Conservation (phyloP, 2,329 filamentous ascomycete genomes). For the Fusarium haematococcum region DNA sequence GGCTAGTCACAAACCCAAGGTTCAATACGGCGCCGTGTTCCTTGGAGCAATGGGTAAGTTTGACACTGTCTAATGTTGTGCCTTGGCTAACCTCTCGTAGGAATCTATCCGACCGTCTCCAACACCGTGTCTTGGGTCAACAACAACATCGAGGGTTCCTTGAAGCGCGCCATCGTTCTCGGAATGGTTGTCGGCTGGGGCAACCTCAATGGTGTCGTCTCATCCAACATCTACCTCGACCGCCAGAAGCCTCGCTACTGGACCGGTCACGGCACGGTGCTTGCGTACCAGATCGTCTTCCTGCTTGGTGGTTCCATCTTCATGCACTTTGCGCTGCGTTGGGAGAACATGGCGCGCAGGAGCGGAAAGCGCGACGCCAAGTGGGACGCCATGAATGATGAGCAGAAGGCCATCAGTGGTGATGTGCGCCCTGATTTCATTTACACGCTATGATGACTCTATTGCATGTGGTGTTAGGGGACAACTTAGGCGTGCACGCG, state of each 20-base stretch:
- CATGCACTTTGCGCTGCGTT: conserved; percentile 68
- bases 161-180: conserved; percentile 76
- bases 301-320: conserved; percentile 72
- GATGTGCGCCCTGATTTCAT: conserved; percentile 59
- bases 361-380: conserved; percentile 67
- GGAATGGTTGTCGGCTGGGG: conserved; percentile 84
- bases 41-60: conserved; percentile 65
- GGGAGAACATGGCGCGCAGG: conserved; percentile 71
- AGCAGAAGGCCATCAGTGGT: conserved; percentile 68
- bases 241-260: conserved; percentile 46
- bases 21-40: conserved; percentile 77
- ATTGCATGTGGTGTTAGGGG: background rate
- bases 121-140: conserved; percentile 79
- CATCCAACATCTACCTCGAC: conserved; percentile 71
- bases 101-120: conserved; percentile 77
- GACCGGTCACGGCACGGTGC: conserved; percentile 70
- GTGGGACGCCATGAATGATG: conserved; percentile 64
- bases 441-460: conserved; percentile 46
- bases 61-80: rapidly evolving
- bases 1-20: conserved; percentile 60
- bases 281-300: conserved; percentile 74
- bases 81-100: conserved; percentile 51
- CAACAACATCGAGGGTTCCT: conserved; percentile 72
- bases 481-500: background rate
- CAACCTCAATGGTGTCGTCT: conserved; percentile 76